Base-by-base conservation (phyloP, 2,329 filamentous ascomycete genomes). In the Aspergillus ruber region DNA sequence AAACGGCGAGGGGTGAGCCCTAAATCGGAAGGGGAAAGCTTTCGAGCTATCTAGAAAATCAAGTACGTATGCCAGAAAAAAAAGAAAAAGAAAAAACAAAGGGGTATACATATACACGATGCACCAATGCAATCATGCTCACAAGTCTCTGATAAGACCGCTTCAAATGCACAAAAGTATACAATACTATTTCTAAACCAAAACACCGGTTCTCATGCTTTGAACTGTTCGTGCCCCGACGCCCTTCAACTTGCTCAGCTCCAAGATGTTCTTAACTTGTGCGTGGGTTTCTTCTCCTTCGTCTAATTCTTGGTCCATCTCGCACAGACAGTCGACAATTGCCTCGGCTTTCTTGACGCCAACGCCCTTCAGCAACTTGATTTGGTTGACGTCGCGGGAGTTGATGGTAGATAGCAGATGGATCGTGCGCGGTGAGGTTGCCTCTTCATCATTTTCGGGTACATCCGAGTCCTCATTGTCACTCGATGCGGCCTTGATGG, bases 341-440 rank as follows among this genome's bases (percentile, higher is more conserved):
- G 69, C 67, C 50, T 75, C 72, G 3, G 73, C 73, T 52, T 72
- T 74, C 50, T 74, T 75, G 7, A 62, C 63, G 2, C 73, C 73
- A 6, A 76, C 67, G 10, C 73, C 74, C 45, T 70, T 73, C 6
- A 76, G 61, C 8, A 71, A 53, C 54, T 71, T 73, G 51, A 76
- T 75, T 54, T 71, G 68, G 43, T 58, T 63, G 13, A 74, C 56
- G 43, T 75, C 70, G 6, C 72, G 61, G 1, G 69, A 69, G 51
- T 76, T 76, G 52, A 76, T 68, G 32, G 74, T 64, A 8, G 67
- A 67, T 5, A 76, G 63, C 8, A 76, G 62, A 39, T 71, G 66
- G 36, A 63, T 56, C 9, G 71, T 73, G 13, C 73, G 68, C 15
- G 73, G 72, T 2, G 72, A 72, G 3, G 54, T 47, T 0, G 54